Evolutionary conservation across 768 basidiomycete genomes (phyloP).

Genomic region (Piloderma croceum): DNA sequence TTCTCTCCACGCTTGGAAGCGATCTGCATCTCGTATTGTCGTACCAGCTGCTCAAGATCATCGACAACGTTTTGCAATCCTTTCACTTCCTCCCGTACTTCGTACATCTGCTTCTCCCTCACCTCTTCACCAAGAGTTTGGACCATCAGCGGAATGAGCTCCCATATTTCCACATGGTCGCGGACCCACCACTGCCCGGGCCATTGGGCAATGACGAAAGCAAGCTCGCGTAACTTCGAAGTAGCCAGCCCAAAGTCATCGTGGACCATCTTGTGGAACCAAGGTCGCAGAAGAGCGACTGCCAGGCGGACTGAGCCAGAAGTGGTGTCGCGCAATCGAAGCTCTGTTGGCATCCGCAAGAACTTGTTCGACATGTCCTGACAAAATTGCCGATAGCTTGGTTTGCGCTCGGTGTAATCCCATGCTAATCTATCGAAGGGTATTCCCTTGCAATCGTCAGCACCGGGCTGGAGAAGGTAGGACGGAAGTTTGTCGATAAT

Average conservation of each 20-base stretch:
- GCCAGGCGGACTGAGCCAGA: conserved; percentile 64
- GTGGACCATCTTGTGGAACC: conserved; percentile 52
- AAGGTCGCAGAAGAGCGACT: conserved; percentile 60
- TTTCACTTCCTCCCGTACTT: conserved; percentile 39
- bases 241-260: conserved; percentile 35
- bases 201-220: conserved; percentile 56
- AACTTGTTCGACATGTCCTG: conserved; percentile 62
- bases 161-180: conserved; percentile 57
- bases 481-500: conserved; percentile 66
- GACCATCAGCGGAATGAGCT: conserved; percentile 53
- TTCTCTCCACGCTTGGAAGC: conserved; percentile 5
- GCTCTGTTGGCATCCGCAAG: conserved; percentile 47
- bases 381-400: conserved; percentile 66
- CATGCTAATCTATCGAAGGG: conserved; percentile 39
- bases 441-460: conserved; percentile 24
- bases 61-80: conserved; percentile 46
- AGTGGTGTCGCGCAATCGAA: conserved; percentile 60
- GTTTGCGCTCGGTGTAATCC: conserved; percentile 56
- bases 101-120: conserved; percentile 40
- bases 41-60: conserved; percentile 42
- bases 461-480: conserved; percentile 48
- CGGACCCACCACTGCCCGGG: conserved; percentile 63
- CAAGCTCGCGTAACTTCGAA: conserved; percentile 32
- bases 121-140: conserved; percentile 63
- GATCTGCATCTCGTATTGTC: conserved; percentile 28